Evolutionary conservation across 345 rosid species (phyloP), one percentile per base, ranked within the genome.

Genomic region (Lepidium africanum): DNA sequence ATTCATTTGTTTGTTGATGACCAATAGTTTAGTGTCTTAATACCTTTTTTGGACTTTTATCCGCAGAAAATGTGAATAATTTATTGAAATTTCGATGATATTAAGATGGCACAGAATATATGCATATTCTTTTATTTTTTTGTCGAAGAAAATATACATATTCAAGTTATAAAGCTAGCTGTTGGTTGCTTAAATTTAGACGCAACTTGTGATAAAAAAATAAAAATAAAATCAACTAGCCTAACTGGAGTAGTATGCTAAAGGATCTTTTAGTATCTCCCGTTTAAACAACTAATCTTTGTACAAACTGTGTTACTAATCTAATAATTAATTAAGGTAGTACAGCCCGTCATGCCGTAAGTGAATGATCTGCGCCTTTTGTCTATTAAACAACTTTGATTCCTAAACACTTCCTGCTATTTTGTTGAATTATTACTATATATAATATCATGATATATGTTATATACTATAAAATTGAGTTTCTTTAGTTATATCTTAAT

Each of bases 371-470:
- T 15, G 49, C 54, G 43, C 7, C 37, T 3, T 63, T 47, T 46
- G 27, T 56, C 65, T 57, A 40, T 48, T 14, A 72, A 48, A 56
- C 45, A 48, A 64, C 25, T 59, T 66, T 59, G 62, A 73, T 73
- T 23, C 72, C 15, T 42, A 25, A 13, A 30, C 17, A 42, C 25
- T 45, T 63, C 58, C 10, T 27, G 49, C 5, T 47, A 48, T 33
- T 66, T 25, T 65, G 53, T 50, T 65, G 39, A 41, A 3, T 2
- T 21, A 21, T 1, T 21, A 47, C 8, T 25, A 69, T 6, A 7
- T 2, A 35, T 56, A 9, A 37, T 17, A 35, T 13, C 7, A 23
- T 39, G 41, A 8, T 64, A 37, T 64, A 49, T 40, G 4, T 30
- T 27, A 5, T 55, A 46, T 38, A 27, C 51, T 13, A 2, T 53